These are phyloP conservation scores for Haematococcus sp. DNA, from an alignment of 139 green algal genomes.

Conservation along the genomic window DNA sequence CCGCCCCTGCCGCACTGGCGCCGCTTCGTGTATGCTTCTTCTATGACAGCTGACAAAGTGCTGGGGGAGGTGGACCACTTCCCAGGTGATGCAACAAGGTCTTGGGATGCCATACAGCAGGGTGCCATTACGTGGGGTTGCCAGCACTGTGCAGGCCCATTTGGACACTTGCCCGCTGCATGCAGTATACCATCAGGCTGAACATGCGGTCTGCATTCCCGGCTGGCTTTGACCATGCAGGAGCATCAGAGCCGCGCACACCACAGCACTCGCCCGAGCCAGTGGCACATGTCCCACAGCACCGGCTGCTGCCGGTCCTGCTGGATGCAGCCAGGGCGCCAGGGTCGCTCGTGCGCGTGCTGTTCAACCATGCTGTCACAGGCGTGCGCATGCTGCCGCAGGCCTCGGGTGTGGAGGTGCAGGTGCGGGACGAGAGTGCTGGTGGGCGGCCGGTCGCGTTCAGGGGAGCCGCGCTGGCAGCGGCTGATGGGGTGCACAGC, in stretches of 20 bases:
- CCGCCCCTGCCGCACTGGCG: conserved; percentile 82
- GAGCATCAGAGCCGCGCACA: background rate
- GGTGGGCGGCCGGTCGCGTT: background rate
- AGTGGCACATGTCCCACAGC: conserved; percentile 82
- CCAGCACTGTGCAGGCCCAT: too few relatives aligned
- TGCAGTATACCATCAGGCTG: too few relatives aligned
- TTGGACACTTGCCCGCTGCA: too few relatives aligned
- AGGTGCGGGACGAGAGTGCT: background rate
- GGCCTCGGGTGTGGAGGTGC: background rate
- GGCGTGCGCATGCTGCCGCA: background rate
- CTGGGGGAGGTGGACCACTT: conserved; percentile 88
- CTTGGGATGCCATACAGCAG: too few relatives aligned
- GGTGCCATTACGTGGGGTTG: too few relatives aligned
- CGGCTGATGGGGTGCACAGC: background rate
- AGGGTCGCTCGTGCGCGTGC: background rate
- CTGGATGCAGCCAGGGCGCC: conserved; percentile 20
- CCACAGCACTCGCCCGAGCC: conserved; percentile 62
- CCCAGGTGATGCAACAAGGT: conserved; percentile 37
- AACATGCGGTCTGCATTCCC: too few relatives aligned
- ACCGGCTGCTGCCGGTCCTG: conserved; percentile 79
- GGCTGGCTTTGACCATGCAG: too few relatives aligned
- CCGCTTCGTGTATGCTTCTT: conserved; percentile 70
- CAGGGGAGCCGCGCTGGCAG: background rate
- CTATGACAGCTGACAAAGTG: conserved; percentile 40
- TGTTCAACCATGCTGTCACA: conserved; percentile 7